A percentile compares a stretch with the other conserved stretches of the same genome.
phyloP scores from a whole-genome alignment of 83 land plant genomes.

The Isoetes engelmannii region DNA sequence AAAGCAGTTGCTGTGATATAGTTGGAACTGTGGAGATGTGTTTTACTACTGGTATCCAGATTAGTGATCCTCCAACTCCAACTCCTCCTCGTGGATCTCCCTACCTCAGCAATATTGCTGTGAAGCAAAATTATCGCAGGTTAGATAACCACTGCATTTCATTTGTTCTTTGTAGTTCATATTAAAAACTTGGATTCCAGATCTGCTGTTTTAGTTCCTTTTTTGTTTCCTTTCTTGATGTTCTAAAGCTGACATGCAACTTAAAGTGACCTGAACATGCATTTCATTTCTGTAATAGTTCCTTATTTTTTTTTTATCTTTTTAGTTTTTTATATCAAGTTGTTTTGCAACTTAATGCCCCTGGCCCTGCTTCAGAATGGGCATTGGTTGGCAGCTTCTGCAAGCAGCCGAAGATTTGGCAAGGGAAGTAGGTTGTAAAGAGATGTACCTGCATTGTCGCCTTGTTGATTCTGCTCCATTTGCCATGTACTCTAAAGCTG shows the following conservation, averaged over 20 bases:
- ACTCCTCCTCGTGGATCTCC: constrained; percentile 57
- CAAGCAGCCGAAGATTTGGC: constrained; percentile 85
- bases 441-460: constrained; percentile 87
- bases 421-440: constrained; percentile 38
- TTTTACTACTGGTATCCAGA: constrained; percentile 52
- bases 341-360: no score
- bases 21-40: constrained; percentile 89
- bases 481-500: constrained; percentile 74
- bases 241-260: no score
- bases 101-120: constrained; percentile 83
- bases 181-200: no score
- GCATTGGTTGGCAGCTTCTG: constrained; percentile 79
- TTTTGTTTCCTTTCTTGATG: no score
- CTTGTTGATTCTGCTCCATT: constrained; percentile 68
- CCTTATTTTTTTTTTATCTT: background rate
- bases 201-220: no score
- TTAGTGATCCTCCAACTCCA: constrained; percentile 53
- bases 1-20: constrained; percentile 2
- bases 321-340: no score
- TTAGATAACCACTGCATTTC: background rate
- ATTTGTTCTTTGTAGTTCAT: background rate
- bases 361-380: constrained; percentile 43
- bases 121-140: constrained; percentile 51
- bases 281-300: no score
- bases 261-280: no score